A percentile compares a stretch with the other conserved stretches of the same genome.
Conservation (phyloP, 352 stramenopile genomes). For the Phytophthora brassicae region DNA sequence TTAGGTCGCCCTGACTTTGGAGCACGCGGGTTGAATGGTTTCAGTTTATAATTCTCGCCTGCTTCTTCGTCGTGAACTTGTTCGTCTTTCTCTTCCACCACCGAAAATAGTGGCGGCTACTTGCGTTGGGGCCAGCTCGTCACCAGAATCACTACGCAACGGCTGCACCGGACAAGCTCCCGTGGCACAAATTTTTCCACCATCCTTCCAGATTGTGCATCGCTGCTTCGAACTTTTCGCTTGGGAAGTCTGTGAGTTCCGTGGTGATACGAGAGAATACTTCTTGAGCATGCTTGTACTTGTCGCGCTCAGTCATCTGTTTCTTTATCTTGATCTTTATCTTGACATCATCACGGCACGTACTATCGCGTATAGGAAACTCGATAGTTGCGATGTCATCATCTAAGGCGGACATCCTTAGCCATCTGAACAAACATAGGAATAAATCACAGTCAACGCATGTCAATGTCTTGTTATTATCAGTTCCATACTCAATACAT, state of each 20-base stretch:
- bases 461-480: neutral
- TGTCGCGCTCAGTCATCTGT: neutral
- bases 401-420: neutral
- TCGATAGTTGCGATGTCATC: neutral
- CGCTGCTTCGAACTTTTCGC: neutral
- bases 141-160: neutral
- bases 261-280: neutral
- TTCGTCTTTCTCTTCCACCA: neutral
- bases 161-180: neutral
- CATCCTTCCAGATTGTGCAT: neutral
- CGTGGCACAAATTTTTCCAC: neutral
- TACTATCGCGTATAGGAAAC: neutral
- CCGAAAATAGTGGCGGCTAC: neutral
- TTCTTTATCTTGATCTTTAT: neutral
- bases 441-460: neutral
- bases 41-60: neutral
- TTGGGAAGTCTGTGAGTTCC: neutral
- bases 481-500: neutral
- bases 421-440: neutral
- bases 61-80: neutral
- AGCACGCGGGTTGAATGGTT: neutral
- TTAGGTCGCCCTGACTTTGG: neutral
- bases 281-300: neutral
- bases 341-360: neutral
- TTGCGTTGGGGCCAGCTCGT: neutral